Evolutionary conservation across 371 early-diverging fungal species (phyloP).

Genomic region (Mucor racemosus): DNA sequence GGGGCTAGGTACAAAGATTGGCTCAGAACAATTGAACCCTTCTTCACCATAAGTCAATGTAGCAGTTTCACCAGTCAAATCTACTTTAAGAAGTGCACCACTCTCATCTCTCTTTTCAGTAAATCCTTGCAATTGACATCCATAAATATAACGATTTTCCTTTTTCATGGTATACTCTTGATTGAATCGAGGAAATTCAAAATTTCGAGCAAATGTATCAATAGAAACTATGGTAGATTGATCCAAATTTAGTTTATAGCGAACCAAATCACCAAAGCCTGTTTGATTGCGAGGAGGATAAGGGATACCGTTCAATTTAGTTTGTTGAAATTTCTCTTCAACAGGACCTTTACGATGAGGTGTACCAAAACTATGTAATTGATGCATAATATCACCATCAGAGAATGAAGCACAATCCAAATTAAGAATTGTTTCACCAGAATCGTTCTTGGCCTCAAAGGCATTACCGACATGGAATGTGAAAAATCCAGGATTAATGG

Average conservation of each 20-base stretch:
- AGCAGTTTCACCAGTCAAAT: slow-evolving; percentile 25
- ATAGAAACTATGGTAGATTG: slow-evolving; percentile 23
- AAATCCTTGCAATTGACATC: slow-evolving; percentile 40
- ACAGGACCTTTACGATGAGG: slow-evolving; percentile 24
- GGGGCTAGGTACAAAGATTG: slow-evolving; percentile 67
- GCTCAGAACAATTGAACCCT: slow-evolving; percentile 61
- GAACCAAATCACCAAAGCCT: slow-evolving; percentile 37
- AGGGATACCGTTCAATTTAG: slow-evolving; percentile 23
- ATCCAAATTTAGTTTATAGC: slow-evolving; percentile 28
- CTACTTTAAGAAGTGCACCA: slow-evolving; percentile 48
- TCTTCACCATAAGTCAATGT: slow-evolving; percentile 14
- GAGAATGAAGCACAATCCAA: slow-evolving; percentile 39
- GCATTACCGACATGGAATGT: slow-evolving; percentile 63
- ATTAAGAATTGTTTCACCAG: slow-evolving; percentile 31
- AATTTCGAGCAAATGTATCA: slow-evolving; percentile 36
- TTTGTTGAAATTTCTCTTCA: neutral
- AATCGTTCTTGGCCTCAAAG: slow-evolving; percentile 41
- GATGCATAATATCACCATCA: slow-evolving; percentile 40
- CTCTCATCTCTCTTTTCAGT: slow-evolving; percentile 35
- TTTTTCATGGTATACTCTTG: neutral
- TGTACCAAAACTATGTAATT: slow-evolving; percentile 37
- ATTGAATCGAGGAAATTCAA: slow-evolving; percentile 56
- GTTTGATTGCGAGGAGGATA: slow-evolving; percentile 27
- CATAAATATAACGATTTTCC: slow-evolving; percentile 45
- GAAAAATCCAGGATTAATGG: slow-evolving; percentile 46